Evolutionary conservation across 2,329 filamentous ascomycete species (phyloP).

Genomic region (Fusarium pseudoanthophilum): DNA sequence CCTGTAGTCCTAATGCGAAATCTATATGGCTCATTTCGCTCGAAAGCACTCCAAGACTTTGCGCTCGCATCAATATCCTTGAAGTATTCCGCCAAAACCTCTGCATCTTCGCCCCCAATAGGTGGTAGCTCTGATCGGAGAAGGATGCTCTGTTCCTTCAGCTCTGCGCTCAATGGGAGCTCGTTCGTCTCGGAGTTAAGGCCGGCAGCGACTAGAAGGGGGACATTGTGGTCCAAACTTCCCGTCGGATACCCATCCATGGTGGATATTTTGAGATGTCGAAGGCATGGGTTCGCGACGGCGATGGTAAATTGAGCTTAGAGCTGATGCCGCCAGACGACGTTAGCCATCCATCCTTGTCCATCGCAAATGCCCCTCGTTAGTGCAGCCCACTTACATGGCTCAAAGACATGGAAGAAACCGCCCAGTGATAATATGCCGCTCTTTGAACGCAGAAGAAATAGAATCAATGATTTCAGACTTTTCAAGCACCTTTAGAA

Average conservation of each 20-base stretch:
- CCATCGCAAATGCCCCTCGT: constrained; percentile 43
- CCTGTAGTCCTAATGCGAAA: constrained; percentile 80
- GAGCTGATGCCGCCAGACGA: constrained; percentile 35
- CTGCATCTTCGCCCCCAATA: constrained; percentile 72
- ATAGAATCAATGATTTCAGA: too few relatives aligned
- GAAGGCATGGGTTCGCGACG: constrained; percentile 39
- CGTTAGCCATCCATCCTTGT: constrained; percentile 42
- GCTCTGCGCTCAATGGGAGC: constrained; percentile 58
- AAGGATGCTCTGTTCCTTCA: constrained; percentile 68
- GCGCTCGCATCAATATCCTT: constrained; percentile 71
- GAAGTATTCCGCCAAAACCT: constrained; percentile 73
- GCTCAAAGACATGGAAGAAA: constrained; percentile 7
- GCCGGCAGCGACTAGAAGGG: constrained; percentile 84
- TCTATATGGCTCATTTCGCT: constrained; percentile 61
- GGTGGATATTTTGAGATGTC: constrained; percentile 35
- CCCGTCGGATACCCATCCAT: constrained; percentile 85
- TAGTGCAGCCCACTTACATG: constrained; percentile 42
- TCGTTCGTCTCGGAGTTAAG: constrained; percentile 61
- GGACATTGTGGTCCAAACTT: constrained; percentile 88
- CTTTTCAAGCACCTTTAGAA: background rate
- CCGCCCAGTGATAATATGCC: too few relatives aligned
- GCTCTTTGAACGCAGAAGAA: background rate
- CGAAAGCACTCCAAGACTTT: constrained; percentile 74
- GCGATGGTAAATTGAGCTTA: constrained; percentile 32
- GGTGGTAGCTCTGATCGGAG: constrained; percentile 77